Base-by-base conservation (phyloP, 2,329 filamentous ascomycete genomes). In the Arthrinium puccinioides region DNA sequence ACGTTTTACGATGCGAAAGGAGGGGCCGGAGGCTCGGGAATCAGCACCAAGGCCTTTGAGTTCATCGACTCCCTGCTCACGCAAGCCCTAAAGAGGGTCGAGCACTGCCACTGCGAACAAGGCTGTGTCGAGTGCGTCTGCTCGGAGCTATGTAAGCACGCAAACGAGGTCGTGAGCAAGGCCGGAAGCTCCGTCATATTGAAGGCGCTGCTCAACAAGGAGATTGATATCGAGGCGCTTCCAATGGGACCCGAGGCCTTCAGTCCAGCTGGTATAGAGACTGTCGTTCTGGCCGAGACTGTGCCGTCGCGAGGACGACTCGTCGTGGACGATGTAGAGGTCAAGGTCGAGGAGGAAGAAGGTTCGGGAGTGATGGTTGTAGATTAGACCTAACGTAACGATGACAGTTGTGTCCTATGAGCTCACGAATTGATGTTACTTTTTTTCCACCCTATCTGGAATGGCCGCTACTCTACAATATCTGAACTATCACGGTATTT, bases 1-100 rank as follows among this genome's bases (percentile, higher is more conserved):
- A 95, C 87, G 0, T 95, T 98, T 53, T 98, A 97, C 61, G 92
- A 97, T 56, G 83, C 87, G 3, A 95, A 94, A 60, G 92, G 92
- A 7, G 90, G 90, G 0, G 74, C 84, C 0, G 75, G 77, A 29
- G 90, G 90, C 0, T 84, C 79, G 0, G 92, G 92, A 0, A 94
- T 96, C 48, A 87, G 84, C 44, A 85, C 83, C 26, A 96, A 95
- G 56, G 90, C 88, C 0, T 97, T 97, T 52, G 90, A 97, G 52
- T 94, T 94, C 53, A 71, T 95, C 15, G 87, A 95, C 51, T 57
- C 83, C 23, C 64, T 97, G 23, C 70, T 97, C 1, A 66, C 66
- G 15, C 82, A 89, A 53, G 90, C 89, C 0, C 72, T 92, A 25
- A 70, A 77, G 39, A 71, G 92, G 7, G 79, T 97, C 6, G 79